phyloP scores from a whole-genome alignment of 1,284 basidiomycete genomes.

The Papiliotrema nemorosa region DNA sequence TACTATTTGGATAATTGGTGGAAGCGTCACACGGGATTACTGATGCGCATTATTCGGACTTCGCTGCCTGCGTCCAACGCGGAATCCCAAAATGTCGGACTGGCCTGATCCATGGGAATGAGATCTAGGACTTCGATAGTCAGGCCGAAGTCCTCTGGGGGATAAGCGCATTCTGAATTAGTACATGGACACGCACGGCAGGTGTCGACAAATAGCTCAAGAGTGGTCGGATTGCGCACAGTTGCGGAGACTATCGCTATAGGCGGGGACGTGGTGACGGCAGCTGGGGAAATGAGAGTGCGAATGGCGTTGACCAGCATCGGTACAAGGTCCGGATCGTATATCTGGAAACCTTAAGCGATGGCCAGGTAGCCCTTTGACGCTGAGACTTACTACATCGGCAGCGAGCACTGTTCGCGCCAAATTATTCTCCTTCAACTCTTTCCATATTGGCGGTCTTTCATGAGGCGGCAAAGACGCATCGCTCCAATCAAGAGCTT shows the following conservation, averaged over 20 bases:
- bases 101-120: slow-evolving; percentile 15
- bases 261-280: too few species aligned
- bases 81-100: slow-evolving; percentile 43
- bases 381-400: slow-evolving; percentile 42
- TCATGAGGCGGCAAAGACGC: slow-evolving; percentile 9
- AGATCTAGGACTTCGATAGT: slow-evolving; percentile 16
- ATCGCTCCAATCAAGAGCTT: slow-evolving; percentile 38
- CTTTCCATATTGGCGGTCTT: slow-evolving; percentile 23
- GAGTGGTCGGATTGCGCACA: slow-evolving; percentile 46
- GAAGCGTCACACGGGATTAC: neutral
- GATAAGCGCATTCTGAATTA: neutral
- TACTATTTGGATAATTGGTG: neutral
- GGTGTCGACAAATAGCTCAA: slow-evolving; percentile 31
- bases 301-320: slow-evolving; percentile 39
- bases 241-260: slow-evolving; percentile 45
- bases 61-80: slow-evolving; percentile 34
- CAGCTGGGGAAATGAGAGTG: slow-evolving; percentile 29
- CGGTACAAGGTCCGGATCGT: slow-evolving; percentile 47
- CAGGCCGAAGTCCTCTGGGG: slow-evolving; percentile 2
- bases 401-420: slow-evolving; percentile 42
- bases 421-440: slow-evolving; percentile 6
- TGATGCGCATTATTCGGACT: slow-evolving; percentile 36
- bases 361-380: neutral
- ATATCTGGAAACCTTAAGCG: slow-evolving; percentile 32
- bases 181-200: slow-evolving; percentile 27